Base-by-base conservation (phyloP, 495 filamentous ascomycete genomes). In the Annulohypoxylon stygium region DNA sequence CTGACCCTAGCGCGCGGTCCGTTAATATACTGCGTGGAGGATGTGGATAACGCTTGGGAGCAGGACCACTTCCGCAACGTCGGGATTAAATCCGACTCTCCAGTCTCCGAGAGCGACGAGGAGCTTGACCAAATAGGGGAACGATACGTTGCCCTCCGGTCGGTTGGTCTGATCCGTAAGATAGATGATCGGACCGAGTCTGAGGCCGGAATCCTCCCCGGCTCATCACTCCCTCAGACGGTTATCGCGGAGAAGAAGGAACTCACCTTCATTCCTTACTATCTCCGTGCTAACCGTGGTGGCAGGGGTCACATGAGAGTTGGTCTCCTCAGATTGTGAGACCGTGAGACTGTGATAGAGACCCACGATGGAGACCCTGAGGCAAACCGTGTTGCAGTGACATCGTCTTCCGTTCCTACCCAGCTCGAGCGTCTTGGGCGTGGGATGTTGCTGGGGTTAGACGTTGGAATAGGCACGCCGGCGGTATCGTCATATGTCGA, bases 1-100 rank as follows among this genome's bases (percentile, higher is more conserved):
- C 65, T 85, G 30, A 82, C 84, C 26, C 74, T 90, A 51, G 87
- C 84, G 4, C 79, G 86, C 36, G 88, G 88, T 7, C 87, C 87
- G 3, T 76, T 89, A 43, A 81, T 89, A 10, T 90, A 89, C 77
- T 90, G 87, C 71, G 81, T 87, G 14, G 88, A 89, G 65, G 87
- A 89, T 67, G 61, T 81, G 41, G 87, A 89, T 72, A 88, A 89
- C 71, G 70, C 82, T n/a, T 89, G 87, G 84, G 86, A 87, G 66
- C 61, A 81, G 33, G 79, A 87, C 70, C 88, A 90, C 78, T 88
- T 89, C 79, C 86, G 86, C 79, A 82, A 82, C 34, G 71, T 85
- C 39, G 81, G 79, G 41, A 77, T 85, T 60, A 54, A 76, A 36
- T 69, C 79, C 37, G 80, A 79, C 59, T 76, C 77, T 47, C 74